Evolutionary conservation across 768 basidiomycete genomes (phyloP).

Genomic region (Pleurotus djamor): DNA sequence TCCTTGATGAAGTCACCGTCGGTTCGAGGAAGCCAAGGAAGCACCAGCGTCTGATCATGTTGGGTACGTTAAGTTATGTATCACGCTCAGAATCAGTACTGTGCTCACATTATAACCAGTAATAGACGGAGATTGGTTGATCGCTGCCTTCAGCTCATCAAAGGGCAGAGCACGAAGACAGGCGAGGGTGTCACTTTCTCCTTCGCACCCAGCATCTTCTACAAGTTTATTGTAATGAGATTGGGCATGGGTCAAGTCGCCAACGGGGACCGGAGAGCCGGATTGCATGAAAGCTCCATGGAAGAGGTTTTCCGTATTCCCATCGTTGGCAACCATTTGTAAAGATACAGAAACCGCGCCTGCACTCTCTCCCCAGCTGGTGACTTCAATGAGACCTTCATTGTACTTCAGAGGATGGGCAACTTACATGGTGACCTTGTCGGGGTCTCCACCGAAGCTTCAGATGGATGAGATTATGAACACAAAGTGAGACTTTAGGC

Average conservation of each 20-base stretch:
- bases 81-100: background rate
- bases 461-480: background rate
- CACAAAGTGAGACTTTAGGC: background rate
- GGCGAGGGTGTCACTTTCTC: conserved; percentile 35
- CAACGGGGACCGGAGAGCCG: conserved; percentile 44
- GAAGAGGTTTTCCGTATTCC: conserved; percentile 44
- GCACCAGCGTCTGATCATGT: conserved; percentile 29
- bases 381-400: background rate
- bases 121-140: conserved; percentile 38
- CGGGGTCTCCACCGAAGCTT: conserved; percentile 56
- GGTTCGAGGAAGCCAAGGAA: conserved; percentile 48
- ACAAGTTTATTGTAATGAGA: conserved; percentile 44
- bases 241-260: conserved; percentile 42
- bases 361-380: conserved; percentile 50
- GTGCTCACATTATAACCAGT: conserved; percentile 38
- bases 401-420: background rate
- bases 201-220: conserved; percentile 34
- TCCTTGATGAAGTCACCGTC: conserved; percentile 49
- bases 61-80: background rate
- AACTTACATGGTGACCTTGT: conserved; percentile 46
- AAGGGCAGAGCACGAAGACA: conserved; percentile 42
- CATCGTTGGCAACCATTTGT: conserved; percentile 47
- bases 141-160: conserved; percentile 34
- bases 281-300: conserved; percentile 52
- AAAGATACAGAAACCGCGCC: conserved; percentile 52